A percentile compares a stretch with the other conserved stretches of the same genome.
Conservation (phyloP, 441 rosid genomes). For the Populus tomentosa region DNA sequence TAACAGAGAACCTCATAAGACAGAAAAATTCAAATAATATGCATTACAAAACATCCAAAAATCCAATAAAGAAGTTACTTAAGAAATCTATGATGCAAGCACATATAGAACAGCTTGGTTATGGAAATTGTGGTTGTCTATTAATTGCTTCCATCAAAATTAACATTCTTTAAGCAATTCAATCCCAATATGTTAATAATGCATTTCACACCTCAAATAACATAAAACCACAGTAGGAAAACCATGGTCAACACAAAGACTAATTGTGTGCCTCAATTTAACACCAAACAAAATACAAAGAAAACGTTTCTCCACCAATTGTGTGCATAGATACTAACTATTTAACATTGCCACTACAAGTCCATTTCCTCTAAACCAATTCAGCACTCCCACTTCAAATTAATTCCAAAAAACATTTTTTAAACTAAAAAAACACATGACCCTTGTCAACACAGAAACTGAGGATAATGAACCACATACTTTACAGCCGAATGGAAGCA, state of each 20-base stretch:
- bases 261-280: too few relatives aligned
- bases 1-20: not conserved
- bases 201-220: not conserved
- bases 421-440: not conserved
- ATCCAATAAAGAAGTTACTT: not conserved
- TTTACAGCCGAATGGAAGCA: slow-evolving; percentile 92
- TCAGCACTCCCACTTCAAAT: not conserved
- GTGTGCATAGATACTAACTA: not conserved
- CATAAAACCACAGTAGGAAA: not conserved
- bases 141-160: not conserved
- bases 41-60: not conserved
- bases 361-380: not conserved
- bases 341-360: not conserved
- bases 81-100: not conserved
- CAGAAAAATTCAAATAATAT: not conserved
- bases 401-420: too few relatives aligned
- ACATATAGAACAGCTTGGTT: not conserved
- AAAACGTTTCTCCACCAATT: not conserved
- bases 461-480: slow-evolving; percentile 34
- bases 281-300: not conserved
- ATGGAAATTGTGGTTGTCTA: not conserved
- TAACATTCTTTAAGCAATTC: not conserved
- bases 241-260: not conserved
- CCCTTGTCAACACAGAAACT: not conserved
- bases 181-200: not conserved